Evolutionary conservation across 805 yeast species (phyloP), one percentile per base, ranked within the genome.

Genomic region (Monosporozyma aerobia): DNA sequence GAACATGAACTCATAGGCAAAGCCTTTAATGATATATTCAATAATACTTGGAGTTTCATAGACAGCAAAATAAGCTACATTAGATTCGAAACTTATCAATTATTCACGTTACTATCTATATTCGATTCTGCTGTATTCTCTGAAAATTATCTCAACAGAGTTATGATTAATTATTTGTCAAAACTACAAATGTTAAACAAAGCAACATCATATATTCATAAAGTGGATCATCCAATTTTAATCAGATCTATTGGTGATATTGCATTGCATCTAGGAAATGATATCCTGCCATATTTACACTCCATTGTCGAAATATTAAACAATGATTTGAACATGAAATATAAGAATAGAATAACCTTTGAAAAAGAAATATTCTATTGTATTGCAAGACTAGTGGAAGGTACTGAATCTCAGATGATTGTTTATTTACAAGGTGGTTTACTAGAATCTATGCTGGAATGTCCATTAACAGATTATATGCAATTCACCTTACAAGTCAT

Each of bases 361-460:
- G 95, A 87, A 57, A 84, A 87, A 0, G 89, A 95, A 0, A 82
- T 90, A 19, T 90, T 90, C 61, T 87, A 86, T 59, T 90, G 97
- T 64, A 76, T 90, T 43, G 86, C 90, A 0, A 85, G 87, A 68
- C 71, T 90, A 35, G 90, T 96, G 0, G 76, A 77, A 25, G 89
- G 97, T 0, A 87, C 89, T 14, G 96, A 96, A 0, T 90, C 95
- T 14, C 92, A 94, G 0, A 73, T 90, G 54, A 85, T 95, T 0
- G 88, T 88, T 62, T 89, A 86, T 63, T 71, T 90, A 51, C 88
- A 87, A 56, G 77, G 85, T 53, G 92, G 87, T 59, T 77, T 90
- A 33, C 69, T 90, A 50, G 89, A 85, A 57, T 75, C 85, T 69
- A 78, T 90, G 70, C 76, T 90, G 60, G 79, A 82, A 47, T 87